Percentiles rank a stretch among this genome's conserved stretches.
phyloP scores from a whole-genome alignment of 2,329 filamentous ascomycete species.

The Ceratocystis papillata region DNA sequence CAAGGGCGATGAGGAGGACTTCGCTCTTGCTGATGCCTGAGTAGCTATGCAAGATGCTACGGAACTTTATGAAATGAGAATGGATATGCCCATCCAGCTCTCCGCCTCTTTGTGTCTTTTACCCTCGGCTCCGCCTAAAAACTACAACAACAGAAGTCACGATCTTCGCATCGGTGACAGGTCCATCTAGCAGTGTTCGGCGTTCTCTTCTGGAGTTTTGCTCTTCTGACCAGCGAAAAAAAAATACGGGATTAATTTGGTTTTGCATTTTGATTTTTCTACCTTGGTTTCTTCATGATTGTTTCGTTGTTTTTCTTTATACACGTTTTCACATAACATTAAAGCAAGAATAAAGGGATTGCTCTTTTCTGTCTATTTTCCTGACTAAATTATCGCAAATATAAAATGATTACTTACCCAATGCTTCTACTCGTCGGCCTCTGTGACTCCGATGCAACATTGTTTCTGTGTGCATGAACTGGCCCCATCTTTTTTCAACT shows the following conservation, averaged over 20 bases:
- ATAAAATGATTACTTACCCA: no score
- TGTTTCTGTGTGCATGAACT: no score
- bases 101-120: conserved; percentile 1
- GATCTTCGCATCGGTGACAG: background rate
- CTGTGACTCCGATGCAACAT: no score
- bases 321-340: background rate
- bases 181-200: background rate
- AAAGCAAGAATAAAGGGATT: background rate
- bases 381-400: no score
- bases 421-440: no score
- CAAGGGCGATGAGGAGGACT: conserved; percentile 47
- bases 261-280: background rate
- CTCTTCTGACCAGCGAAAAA: conserved; percentile 4
- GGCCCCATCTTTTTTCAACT: no score
- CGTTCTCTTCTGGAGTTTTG: conserved; percentile 9
- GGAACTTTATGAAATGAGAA: background rate
- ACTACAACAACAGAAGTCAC: background rate
- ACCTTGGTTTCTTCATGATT: background rate
- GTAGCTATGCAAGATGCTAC: background rate
- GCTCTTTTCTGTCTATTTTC: no score
- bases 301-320: background rate
- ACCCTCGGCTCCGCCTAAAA: background rate
- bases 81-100: conserved; percentile 22
- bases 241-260: background rate
- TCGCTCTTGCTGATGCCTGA: conserved; percentile 32